Percentiles rank a stretch among this genome's conserved stretches.
Conservation (phyloP, 495 filamentous ascomycete species). For the Penicillium goetzii region DNA sequence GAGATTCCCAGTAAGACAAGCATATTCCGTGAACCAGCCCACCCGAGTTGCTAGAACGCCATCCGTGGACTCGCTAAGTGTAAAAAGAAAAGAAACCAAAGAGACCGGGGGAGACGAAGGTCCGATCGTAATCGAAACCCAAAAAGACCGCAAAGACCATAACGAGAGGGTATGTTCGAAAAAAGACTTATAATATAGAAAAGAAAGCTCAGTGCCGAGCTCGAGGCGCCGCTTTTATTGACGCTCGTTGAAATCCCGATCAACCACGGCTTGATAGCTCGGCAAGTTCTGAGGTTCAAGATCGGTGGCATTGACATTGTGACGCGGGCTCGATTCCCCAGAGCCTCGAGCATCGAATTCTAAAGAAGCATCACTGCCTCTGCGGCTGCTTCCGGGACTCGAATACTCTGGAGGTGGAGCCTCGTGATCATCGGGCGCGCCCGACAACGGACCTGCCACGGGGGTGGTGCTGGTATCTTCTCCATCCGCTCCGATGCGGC, state of each 20-base stretch:
- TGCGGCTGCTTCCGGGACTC: conserved; percentile 64
- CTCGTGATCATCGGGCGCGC: conserved; percentile 25
- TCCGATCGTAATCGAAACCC: conserved; percentile 11
- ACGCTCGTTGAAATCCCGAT: conserved; percentile 24
- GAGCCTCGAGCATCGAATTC: conserved; percentile 31
- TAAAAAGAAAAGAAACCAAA: conserved; percentile 22
- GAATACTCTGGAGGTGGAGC: conserved; percentile 72
- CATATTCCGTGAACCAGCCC: conserved; percentile 17
- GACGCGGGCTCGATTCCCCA: conserved; percentile 38
- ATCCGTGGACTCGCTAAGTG: conserved; percentile 33
- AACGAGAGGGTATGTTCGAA: conserved; percentile 25
- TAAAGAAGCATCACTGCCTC: conserved; percentile 51
- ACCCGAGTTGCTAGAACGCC: conserved; percentile 31
- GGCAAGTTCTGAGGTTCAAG: conserved; percentile 22
- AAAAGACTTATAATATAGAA: conserved; percentile 11
- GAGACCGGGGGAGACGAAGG: conserved; percentile 6
- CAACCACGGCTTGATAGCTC: conserved; percentile 32
- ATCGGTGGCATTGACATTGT: conserved; percentile 30
- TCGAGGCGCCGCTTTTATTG: conserved; percentile 37
- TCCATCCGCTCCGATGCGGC: conserved; percentile 49
- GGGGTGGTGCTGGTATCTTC: conserved; percentile 18
- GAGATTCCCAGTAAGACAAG: conserved; percentile 4
- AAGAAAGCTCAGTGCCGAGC: conserved; percentile 44
- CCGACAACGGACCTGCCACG: not conserved
- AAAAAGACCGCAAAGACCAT: not conserved